phyloP scores from a whole-genome alignment of 352 stramenopile species.

The Phytophthora sp. region DNA sequence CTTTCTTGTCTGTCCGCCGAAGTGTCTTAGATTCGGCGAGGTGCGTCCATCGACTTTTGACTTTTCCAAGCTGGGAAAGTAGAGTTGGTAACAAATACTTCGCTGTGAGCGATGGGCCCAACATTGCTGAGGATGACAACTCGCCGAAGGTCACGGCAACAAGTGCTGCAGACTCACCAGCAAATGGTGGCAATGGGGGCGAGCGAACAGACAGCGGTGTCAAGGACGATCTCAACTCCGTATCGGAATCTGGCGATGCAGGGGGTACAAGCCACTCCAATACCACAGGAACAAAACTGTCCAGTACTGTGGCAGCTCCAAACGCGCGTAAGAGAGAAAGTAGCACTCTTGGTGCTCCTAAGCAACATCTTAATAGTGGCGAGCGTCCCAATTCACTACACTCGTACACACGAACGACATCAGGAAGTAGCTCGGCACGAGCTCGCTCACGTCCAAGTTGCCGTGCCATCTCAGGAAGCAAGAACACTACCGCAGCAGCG shows the following conservation, averaged over 20 bases:
- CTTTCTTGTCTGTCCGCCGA: slow-evolving; percentile 38
- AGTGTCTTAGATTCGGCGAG: slow-evolving; percentile 48
- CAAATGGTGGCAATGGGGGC: slow-evolving; percentile 39
- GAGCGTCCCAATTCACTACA: slow-evolving; percentile 40
- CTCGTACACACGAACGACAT: slow-evolving; percentile 70
- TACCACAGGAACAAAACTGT: slow-evolving; percentile 65
- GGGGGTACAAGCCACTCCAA: slow-evolving; percentile 68
- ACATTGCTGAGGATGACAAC: slow-evolving; percentile 49
- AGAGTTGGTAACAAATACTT: slow-evolving; percentile 71
- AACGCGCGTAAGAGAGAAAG: slow-evolving; percentile 51
- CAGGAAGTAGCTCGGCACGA: slow-evolving; percentile 43
- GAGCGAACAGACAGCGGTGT: slow-evolving; percentile 18
- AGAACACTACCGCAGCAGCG: slow-evolving; percentile 58
- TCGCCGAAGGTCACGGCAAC: slow-evolving; percentile 56
- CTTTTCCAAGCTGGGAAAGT: slow-evolving; percentile 58
- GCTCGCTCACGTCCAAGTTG: slow-evolving; percentile 46
- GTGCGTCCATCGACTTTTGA: slow-evolving; percentile 65
- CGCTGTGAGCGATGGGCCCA: slow-evolving; percentile 60
- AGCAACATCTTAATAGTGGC: slow-evolving; percentile 34
- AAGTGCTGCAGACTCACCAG: slow-evolving; percentile 45
- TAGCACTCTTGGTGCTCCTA: slow-evolving; percentile 60
- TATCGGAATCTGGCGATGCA: slow-evolving; percentile 5
- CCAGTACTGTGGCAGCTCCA: slow-evolving; percentile 48
- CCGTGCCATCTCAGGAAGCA: slow-evolving; percentile 50
- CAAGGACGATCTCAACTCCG: slow-evolving; percentile 18